Percentiles rank a stretch among this genome's conserved stretches.
Evolutionary conservation across 495 filamentous ascomycete genomes (phyloP).

Genomic region (Aspergillus ostianus): DNA sequence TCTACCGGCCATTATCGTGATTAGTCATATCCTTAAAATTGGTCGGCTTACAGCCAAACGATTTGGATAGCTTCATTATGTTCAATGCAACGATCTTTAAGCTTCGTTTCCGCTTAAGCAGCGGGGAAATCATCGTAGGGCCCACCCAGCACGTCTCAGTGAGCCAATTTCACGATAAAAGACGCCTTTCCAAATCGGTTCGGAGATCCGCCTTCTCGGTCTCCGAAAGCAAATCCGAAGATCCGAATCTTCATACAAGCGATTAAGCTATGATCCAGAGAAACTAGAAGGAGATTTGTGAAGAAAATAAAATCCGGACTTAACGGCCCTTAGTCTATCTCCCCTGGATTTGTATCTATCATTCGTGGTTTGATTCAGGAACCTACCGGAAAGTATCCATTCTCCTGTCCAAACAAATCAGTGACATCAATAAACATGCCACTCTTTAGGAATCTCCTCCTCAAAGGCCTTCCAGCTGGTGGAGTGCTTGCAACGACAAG

Average conservation of each 20-base stretch:
- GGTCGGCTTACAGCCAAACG: not conserved
- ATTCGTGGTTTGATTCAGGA: not conserved
- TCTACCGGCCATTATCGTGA: not conserved
- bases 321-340: not conserved
- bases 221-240: not conserved
- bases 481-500: not conserved
- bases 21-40: not conserved
- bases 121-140: not conserved
- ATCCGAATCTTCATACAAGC: not conserved
- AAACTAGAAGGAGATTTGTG: not conserved
- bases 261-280: not conserved
- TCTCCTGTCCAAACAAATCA: not conserved
- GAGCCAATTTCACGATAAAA: not conserved
- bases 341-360: not conserved
- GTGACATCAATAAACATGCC: not conserved
- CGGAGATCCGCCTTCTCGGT: not conserved
- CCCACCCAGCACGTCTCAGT: not conserved
- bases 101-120: too few species aligned
- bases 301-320: not conserved
- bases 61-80: too few species aligned
- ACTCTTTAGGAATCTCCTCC: not conserved
- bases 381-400: too few species aligned
- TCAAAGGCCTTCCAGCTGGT: not conserved
- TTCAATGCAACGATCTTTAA: too few species aligned
- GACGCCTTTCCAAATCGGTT: not conserved